These are phyloP conservation scores for Aspergillus sp. DNA, from an alignment of 2,329 filamentous ascomycete genomes.

Conservation along the genomic window DNA sequence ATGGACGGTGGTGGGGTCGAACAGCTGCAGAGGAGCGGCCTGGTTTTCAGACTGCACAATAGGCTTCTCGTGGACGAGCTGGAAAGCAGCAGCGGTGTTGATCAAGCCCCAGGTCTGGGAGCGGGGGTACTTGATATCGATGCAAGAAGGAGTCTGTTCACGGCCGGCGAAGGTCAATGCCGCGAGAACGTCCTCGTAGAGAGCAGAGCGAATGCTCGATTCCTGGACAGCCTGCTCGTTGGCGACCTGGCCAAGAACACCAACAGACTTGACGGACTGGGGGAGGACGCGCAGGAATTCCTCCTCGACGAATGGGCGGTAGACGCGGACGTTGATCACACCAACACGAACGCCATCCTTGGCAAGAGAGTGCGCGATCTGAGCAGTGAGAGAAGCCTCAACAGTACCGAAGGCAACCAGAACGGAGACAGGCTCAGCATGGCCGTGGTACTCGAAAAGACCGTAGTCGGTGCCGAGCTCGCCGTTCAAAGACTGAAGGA, in stretches of 20 bases:
- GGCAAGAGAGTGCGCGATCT: conserved; percentile 68
- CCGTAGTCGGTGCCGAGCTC: conserved; percentile 91
- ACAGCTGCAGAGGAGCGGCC: conserved; percentile 44
- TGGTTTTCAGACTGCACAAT: conserved; percentile 25
- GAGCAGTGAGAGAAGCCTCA: conserved; percentile 77
- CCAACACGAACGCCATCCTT: conserved; percentile 71
- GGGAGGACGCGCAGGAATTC: conserved; percentile 81
- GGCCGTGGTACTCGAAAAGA: conserved; percentile 89
- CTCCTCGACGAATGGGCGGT: conserved; percentile 92
- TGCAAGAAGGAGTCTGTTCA: conserved; percentile 56
- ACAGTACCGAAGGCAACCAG: conserved; percentile 89
- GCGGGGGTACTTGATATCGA: conserved; percentile 86
- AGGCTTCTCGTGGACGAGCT: conserved; percentile 37
- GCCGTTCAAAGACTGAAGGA: conserved; percentile 71
- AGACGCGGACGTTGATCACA: conserved; percentile 84
- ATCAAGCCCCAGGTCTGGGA: conserved; percentile 57
- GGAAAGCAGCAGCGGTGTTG: conserved; percentile 39
- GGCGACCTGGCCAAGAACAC: conserved; percentile 81
- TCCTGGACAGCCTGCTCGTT: conserved; percentile 68
- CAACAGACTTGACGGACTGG: conserved; percentile 64
- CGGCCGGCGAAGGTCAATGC: conserved; percentile 72
- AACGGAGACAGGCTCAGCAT: conserved; percentile 70
- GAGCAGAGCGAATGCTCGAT: conserved; percentile 67
- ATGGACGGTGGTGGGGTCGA: conserved; percentile 53
- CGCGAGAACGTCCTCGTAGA: conserved; percentile 88